Percentiles rank a stretch among this genome's conserved stretches.
These are phyloP conservation scores for Pseudocohnilembus persalinus DNA, from an alignment of 169 alveolate genomes.

Conservation along the genomic window DNA sequence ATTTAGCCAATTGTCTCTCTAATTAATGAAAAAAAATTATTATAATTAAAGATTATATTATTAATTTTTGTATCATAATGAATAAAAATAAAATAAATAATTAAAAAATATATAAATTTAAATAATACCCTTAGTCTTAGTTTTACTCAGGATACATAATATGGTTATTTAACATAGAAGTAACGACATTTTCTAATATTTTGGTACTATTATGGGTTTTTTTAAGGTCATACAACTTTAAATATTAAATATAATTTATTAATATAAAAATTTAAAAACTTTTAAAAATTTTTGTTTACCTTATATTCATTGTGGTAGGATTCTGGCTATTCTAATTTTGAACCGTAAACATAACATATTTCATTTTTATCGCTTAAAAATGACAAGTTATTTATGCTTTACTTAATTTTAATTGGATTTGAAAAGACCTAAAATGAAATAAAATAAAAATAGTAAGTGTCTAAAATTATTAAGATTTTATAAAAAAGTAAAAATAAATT, in stretches of 20 bases:
- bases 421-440: not conserved
- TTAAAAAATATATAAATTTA: no score
- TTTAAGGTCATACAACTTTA: not conserved
- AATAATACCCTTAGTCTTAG: no score
- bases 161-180: not conserved
- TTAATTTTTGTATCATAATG: no score
- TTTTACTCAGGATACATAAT: no score
- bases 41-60: no score
- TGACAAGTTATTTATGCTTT: not conserved
- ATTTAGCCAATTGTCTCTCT: not conserved
- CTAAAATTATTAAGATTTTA: no score
- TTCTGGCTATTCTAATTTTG: not conserved
- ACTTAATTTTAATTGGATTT: not conserved
- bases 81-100: no score
- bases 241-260: no score
- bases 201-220: not conserved
- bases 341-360: not conserved
- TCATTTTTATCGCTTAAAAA: not conserved
- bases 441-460: no score
- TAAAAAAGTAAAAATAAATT: no score
- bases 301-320: not conserved
- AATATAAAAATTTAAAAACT: not conserved
- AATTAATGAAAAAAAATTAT: no score
- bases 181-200: not conserved
- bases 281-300: not conserved